phyloP scores from a whole-genome alignment of 2,329 filamentous ascomycete species.

The Helicocarpus griseus region DNA sequence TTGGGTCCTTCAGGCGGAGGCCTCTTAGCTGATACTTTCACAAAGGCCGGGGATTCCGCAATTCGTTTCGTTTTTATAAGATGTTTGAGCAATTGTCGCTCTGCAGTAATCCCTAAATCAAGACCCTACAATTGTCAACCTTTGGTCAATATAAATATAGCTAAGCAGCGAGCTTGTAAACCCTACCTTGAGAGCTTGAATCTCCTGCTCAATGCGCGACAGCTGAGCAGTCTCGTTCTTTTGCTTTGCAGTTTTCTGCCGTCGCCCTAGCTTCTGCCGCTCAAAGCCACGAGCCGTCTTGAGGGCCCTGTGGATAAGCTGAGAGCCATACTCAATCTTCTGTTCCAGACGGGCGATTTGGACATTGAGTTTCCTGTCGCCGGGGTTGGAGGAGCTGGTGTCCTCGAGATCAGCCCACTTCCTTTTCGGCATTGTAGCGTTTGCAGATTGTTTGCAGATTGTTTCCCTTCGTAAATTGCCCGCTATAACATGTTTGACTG shows the following conservation, averaged over 20 bases:
- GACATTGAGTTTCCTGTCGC: constrained; percentile 21
- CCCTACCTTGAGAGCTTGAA: constrained; percentile 46
- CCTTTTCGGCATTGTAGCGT: constrained; percentile 29
- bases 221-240: constrained; percentile 33
- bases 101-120: constrained; percentile 40
- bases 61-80: constrained; percentile 49
- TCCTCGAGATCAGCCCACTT: constrained; percentile 28
- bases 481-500: too few species aligned
- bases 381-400: constrained; percentile 10
- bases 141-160: not conserved
- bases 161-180: not conserved
- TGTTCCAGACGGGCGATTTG: constrained; percentile 32
- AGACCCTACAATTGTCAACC: constrained; percentile 32
- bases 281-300: constrained; percentile 53
- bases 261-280: constrained; percentile 52
- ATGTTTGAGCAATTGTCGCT: constrained; percentile 48
- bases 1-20: constrained; percentile 26
- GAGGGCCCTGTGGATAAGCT: constrained; percentile 42
- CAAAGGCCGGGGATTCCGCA: constrained; percentile 41
- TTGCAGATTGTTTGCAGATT: not conserved
- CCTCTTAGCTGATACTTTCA: constrained; percentile 28
- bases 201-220: constrained; percentile 44
- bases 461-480: too few species aligned
- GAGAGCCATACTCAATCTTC: constrained; percentile 42
- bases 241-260: constrained; percentile 45